phyloP scores from a whole-genome alignment of 164 flowering plant genomes.

The Vitis rotundifolia region DNA sequence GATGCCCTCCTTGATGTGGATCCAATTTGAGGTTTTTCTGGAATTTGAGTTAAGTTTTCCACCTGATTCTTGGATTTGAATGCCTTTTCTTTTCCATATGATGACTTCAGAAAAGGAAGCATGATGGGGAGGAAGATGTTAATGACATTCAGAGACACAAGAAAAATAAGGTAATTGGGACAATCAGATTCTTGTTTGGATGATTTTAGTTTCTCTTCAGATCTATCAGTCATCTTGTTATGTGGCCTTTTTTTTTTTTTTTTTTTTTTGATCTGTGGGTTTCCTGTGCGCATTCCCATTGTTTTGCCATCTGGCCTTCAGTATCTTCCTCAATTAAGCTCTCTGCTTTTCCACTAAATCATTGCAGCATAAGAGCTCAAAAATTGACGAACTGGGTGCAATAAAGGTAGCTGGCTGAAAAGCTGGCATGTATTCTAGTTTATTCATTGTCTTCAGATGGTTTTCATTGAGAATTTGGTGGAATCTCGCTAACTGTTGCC shows the following conservation, averaged over 20 bases:
- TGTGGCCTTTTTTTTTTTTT: not conserved
- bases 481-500: slow-evolving; percentile 18
- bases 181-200: not conserved
- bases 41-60: not conserved
- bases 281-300: not conserved
- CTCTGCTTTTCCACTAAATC: not conserved
- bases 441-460: slow-evolving; percentile 9
- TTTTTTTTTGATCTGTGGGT: not conserved
- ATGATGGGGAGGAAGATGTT: slow-evolving; percentile 69
- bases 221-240: not conserved
- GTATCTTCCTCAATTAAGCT: not conserved
- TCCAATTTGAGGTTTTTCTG: not conserved
- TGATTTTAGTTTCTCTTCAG: not conserved
- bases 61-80: not conserved
- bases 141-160: slow-evolving; percentile 55
- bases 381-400: slow-evolving; percentile 75
- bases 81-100: slow-evolving; percentile 1
- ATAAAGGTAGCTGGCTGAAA: slow-evolving; percentile 83
- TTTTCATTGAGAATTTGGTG: slow-evolving; percentile 28
- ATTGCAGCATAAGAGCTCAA: slow-evolving; percentile 89
- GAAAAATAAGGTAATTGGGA: slow-evolving; percentile 47
- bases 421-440: slow-evolving; percentile 21
- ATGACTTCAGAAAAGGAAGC: slow-evolving; percentile 69
- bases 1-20: no score
- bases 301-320: not conserved